Percentiles rank a stretch among this genome's conserved stretches.
Evolutionary conservation across 2,329 filamentous ascomycete genomes (phyloP).

Genomic region (Tolypocladium ophioglossoides): DNA sequence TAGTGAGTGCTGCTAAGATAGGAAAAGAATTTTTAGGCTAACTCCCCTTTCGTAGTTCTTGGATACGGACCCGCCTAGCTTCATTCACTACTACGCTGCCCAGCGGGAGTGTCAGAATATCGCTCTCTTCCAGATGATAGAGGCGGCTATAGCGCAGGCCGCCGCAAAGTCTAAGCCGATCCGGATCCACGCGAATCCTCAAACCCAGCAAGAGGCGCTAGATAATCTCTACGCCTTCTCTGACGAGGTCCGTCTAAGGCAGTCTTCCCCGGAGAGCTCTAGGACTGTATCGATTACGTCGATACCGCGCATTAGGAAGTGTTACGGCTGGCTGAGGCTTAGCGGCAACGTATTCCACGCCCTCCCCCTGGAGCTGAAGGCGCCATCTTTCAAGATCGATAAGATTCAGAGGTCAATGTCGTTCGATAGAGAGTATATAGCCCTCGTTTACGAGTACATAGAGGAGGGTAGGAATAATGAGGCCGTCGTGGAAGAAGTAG

Average conservation of each 20-base stretch:
- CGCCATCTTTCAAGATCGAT: background rate
- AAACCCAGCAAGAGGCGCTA: no score
- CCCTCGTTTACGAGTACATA: slow-evolving; percentile 2
- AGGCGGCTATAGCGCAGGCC: background rate
- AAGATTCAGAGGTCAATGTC: background rate
- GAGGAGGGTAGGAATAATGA: background rate
- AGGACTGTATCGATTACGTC: no score
- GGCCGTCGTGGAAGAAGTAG: background rate
- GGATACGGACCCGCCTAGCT: background rate
- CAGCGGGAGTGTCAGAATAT: slow-evolving; percentile 5
- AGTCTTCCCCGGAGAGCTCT: no score
- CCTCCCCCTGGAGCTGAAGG: background rate
- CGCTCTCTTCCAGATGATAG: slow-evolving; percentile 2
- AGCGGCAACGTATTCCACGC: background rate
- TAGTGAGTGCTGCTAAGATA: background rate
- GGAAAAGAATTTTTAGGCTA: background rate
- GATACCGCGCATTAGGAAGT: no score
- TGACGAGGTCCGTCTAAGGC: no score
- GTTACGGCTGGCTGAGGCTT: no score
- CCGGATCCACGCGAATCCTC: background rate
- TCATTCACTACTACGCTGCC: slow-evolving; percentile 1
- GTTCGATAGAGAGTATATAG: background rate
- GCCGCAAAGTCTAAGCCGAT: background rate
- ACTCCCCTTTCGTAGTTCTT: slow-evolving; percentile 1
- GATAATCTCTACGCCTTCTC: no score